Conservation (phyloP, 352 stramenopile species). For the Aphanomyces astaci region DNA sequence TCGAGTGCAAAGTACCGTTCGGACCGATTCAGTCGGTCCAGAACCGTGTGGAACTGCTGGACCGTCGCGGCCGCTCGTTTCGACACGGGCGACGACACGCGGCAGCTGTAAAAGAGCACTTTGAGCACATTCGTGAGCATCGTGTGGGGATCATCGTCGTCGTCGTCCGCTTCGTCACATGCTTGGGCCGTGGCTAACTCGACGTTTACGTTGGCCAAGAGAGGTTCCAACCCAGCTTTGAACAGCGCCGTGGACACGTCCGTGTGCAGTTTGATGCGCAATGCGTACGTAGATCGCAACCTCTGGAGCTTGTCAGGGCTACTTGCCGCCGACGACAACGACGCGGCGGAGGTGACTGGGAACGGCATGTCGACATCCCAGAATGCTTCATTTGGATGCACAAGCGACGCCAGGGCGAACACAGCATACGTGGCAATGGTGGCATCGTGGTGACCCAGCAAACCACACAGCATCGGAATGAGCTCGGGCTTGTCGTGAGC, state of each 20-base stretch:
- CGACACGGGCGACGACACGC: constrained; percentile 54
- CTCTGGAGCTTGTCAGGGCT: constrained; percentile 22
- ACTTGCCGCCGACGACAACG: no score
- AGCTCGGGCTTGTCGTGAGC: background rate
- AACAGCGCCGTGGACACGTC: constrained; percentile 56
- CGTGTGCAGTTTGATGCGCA: constrained; percentile 61
- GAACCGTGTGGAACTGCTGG: constrained; percentile 18
- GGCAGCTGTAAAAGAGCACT: constrained; percentile 55
- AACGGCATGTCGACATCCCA: constrained; percentile 46
- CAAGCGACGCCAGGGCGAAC: constrained; percentile 59
- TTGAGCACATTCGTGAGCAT: constrained; percentile 64
- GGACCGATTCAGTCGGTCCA: constrained; percentile 31
- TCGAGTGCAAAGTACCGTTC: constrained; percentile 64
- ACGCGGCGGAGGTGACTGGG: constrained; percentile 40
- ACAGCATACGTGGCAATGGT: constrained; percentile 42
- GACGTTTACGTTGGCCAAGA: constrained; percentile 38
- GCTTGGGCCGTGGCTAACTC: constrained; percentile 15
- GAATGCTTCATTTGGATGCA: constrained; percentile 56
- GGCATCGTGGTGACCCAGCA: background rate
- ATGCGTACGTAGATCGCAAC: constrained; percentile 31
- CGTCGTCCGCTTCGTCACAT: constrained; percentile 29
- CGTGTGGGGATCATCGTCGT: constrained; percentile 60
- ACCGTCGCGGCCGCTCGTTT: constrained; percentile 33
- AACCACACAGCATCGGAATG: background rate
- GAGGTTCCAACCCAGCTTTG: constrained; percentile 37